These are phyloP conservation scores for Cladosporium oxysporum DNA, from an alignment of 2,329 filamentous ascomycete genomes.

Conservation along the genomic window DNA sequence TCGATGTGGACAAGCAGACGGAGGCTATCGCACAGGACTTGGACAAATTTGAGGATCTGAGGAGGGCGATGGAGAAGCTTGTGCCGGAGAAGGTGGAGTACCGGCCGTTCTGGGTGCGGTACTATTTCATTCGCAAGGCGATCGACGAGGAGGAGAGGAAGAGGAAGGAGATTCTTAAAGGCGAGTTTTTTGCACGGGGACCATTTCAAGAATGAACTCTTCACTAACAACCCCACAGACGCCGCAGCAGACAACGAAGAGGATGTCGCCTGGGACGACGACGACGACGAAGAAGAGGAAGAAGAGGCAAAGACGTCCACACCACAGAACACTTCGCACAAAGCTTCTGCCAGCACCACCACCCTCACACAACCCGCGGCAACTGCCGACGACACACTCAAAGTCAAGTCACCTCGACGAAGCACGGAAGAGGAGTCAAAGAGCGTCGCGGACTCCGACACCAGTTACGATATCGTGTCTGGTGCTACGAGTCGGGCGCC, in stretches of 20 bases:
- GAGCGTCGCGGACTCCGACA: conserved; percentile 88
- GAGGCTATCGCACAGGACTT: conserved; percentile 78
- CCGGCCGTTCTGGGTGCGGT: conserved; percentile 85
- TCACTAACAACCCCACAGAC: conserved; percentile 46
- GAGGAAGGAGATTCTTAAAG: conserved; percentile 84
- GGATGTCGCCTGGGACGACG: conserved; percentile 69
- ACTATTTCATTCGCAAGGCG: conserved; percentile 91
- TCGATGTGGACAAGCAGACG: conserved; percentile 82
- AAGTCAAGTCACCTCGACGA: conserved; percentile 58
- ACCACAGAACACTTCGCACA: conserved; percentile 31
- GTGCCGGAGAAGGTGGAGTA: conserved; percentile 95
- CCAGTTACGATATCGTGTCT: conserved; percentile 87
- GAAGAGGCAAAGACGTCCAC: conserved; percentile 41
- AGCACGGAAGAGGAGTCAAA: conserved; percentile 78
- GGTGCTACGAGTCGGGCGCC: conserved; percentile 77
- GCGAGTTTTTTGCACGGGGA: too few relatives aligned
- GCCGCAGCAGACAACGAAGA: conserved; percentile 74
- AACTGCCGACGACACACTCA: conserved; percentile 25
- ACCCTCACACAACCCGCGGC: conserved; percentile 31
- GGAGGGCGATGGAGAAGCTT: conserved; percentile 88
- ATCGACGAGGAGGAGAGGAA: conserved; percentile 91
- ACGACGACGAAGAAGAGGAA: conserved; percentile 62
- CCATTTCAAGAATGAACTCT: too few relatives aligned
- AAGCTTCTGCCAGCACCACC: conserved; percentile 32
- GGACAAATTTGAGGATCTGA: conserved; percentile 81